These are phyloP conservation scores for Leccinum disarticulatum DNA, from an alignment of 768 basidiomycete genomes.

Conservation along the genomic window DNA sequence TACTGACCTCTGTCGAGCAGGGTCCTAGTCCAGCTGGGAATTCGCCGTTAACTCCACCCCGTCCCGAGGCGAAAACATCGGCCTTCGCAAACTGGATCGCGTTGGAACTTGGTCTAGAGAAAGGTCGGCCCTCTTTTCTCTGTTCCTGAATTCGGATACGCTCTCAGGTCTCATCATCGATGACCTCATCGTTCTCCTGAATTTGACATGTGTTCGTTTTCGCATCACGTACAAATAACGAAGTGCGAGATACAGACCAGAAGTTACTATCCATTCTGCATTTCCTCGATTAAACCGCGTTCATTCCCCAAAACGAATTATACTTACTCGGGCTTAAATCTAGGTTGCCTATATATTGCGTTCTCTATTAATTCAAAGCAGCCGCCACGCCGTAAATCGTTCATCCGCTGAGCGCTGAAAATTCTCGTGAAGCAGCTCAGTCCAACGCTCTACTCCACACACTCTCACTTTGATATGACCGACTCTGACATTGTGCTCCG, in stretches of 20 bases:
- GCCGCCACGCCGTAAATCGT: slow-evolving; percentile 9
- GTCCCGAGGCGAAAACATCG: background rate
- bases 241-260: slow-evolving; percentile 1
- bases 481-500: slow-evolving; percentile 39
- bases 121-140: background rate
- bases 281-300: slow-evolving; percentile 14
- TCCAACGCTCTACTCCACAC: background rate
- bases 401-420: background rate
- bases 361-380: slow-evolving; percentile 1
- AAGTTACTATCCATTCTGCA: slow-evolving; percentile 14
- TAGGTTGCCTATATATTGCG: slow-evolving; percentile 17
- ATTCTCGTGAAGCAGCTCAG: background rate
- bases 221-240: slow-evolving; percentile 31
- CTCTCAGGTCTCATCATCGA: slow-evolving; percentile 3
- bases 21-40: slow-evolving; percentile 5
- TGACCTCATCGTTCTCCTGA: slow-evolving; percentile 29
- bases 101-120: background rate
- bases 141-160: slow-evolving; percentile 4
- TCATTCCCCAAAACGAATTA: slow-evolving; percentile 20
- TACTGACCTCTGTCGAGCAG: slow-evolving; percentile 3
- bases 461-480: slow-evolving; percentile 25
- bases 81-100: background rate
- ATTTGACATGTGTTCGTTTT: slow-evolving; percentile 18
- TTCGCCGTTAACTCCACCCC: background rate
- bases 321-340: slow-evolving; percentile 25